Percentiles rank a stretch among this genome's conserved stretches.
These are phyloP conservation scores for Plasmopara viticola DNA, from an alignment of 352 stramenopile genomes.

Conservation along the genomic window DNA sequence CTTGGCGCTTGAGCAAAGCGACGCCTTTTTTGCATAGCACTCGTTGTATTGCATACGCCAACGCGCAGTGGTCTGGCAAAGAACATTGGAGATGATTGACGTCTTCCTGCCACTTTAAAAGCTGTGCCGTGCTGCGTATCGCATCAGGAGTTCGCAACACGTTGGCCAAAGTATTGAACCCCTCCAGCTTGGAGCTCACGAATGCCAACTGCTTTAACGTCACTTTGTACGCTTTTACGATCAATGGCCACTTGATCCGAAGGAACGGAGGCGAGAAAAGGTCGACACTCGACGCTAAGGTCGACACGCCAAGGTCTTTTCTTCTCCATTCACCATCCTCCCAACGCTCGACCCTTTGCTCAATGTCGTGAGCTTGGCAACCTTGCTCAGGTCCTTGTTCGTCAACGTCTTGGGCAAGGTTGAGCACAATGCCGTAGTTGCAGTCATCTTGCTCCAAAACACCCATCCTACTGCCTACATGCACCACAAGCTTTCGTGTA, in stretches of 20 bases:
- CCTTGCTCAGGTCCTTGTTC: too few species aligned
- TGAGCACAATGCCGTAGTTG: constrained; percentile 32
- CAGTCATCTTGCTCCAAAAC: too few species aligned
- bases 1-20: too few species aligned
- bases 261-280: constrained; percentile 1
- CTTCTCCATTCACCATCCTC: too few species aligned
- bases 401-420: constrained; percentile 6
- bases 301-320: too few species aligned
- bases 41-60: too few species aligned
- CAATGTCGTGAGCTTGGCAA: too few species aligned
- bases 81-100: constrained; percentile 30
- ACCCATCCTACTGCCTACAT: constrained; percentile 35
- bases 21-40: too few species aligned
- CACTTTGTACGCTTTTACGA: constrained; percentile 48
- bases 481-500: constrained; percentile 38
- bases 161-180: constrained; percentile 48
- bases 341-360: too few species aligned
- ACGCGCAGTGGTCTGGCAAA: constrained; percentile 19
- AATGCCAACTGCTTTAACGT: constrained; percentile 6
- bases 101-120: constrained; percentile 44
- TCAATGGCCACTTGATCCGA: constrained; percentile 37
- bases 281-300: too few species aligned
- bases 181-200: constrained; percentile 52
- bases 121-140: constrained; percentile 42
- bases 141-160: constrained; percentile 41